Evolutionary conservation across 345 rosid species (phyloP), one percentile per base, ranked within the genome.

Genomic region (Gossypium sturtianum): DNA sequence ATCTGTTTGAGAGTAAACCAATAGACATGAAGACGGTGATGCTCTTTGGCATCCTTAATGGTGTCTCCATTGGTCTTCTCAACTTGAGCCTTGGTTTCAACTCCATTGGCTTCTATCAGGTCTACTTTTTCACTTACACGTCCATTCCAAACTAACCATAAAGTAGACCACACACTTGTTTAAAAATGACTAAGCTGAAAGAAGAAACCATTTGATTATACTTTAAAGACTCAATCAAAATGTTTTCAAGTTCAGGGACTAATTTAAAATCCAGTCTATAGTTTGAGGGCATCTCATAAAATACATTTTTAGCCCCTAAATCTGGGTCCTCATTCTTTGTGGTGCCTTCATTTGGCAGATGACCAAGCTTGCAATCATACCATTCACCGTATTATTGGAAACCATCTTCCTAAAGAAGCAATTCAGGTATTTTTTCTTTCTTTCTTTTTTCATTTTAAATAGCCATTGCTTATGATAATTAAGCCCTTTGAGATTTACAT

Each of bases 351-450:
- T 76, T 63, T 75, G 77, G 73, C 89, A 93, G 98, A 95, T 95
- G 99, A 95, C 99, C 20, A 95, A 95, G 78, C 93, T 95, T 80
- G 97, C 99, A 66, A 95, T 95, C 74, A 95, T 95, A 67, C 99
- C 99, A 62, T 95, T 95, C 88, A 95, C 99, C 53, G 98, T 95
- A 9, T 71, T 93, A 66, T 75, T 95, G 85, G 99, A 95, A 87
- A 95, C 99, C 41, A 67, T 95, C 70, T 95, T 95, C 85, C 79
- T 93, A 38, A 91, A 93, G 66, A 95, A 93, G 83, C 89, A 91
- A 75, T 95, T 95, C 85, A 95, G 99, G 99, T 94, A 66, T 72
- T 15, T 27, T 44, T 10, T 12, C 13, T 41, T 4, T 0, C 38
- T 34, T 4, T 34, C 38, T 34, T 34, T 6, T 6, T 13, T 41